phyloP scores from a whole-genome alignment of 257 asterid genomes.

The Ilex asprella region DNA sequence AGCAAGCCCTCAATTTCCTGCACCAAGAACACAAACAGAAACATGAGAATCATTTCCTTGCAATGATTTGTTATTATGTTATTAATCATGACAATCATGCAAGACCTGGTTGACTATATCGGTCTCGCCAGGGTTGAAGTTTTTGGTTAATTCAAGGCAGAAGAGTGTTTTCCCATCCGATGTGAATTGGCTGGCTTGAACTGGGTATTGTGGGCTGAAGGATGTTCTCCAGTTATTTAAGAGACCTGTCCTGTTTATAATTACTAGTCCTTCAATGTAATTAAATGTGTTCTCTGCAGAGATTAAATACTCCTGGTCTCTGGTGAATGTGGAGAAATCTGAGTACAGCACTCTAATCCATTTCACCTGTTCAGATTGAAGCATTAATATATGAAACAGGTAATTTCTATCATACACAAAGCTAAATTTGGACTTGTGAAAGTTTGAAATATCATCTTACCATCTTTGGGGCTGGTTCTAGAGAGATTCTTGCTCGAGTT shows the following conservation, averaged over 20 bases:
- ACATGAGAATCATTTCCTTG: neutral
- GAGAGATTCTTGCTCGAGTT: conserved; percentile 73
- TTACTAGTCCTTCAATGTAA: conserved; percentile 83
- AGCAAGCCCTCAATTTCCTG: conserved; percentile 64
- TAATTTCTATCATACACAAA: neutral
- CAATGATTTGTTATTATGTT: neutral
- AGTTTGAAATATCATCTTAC: conserved; percentile 22
- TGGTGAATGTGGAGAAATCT: conserved; percentile 58
- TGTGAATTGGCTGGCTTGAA: conserved; percentile 50
- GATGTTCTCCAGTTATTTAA: conserved; percentile 76
- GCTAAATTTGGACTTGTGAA: neutral
- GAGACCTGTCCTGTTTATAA: conserved; percentile 59
- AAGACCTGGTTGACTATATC: conserved; percentile 36
- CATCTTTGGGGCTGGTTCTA: conserved; percentile 87
- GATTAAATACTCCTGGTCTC: conserved; percentile 72
- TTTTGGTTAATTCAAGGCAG: conserved; percentile 75
- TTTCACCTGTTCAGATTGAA: conserved; percentile 57
- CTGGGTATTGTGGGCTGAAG: conserved; percentile 60
- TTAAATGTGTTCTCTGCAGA: conserved; percentile 56
- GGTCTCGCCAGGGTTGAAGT: conserved; percentile 43
- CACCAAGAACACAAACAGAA: conserved; percentile 4
- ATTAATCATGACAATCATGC: neutral
- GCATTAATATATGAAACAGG: conserved; percentile 10
- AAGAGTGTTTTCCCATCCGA: conserved; percentile 74
- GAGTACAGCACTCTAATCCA: conserved; percentile 84